These are phyloP conservation scores for Solanum chiquidenum DNA, from an alignment of 257 asterid species.

Conservation along the genomic window DNA sequence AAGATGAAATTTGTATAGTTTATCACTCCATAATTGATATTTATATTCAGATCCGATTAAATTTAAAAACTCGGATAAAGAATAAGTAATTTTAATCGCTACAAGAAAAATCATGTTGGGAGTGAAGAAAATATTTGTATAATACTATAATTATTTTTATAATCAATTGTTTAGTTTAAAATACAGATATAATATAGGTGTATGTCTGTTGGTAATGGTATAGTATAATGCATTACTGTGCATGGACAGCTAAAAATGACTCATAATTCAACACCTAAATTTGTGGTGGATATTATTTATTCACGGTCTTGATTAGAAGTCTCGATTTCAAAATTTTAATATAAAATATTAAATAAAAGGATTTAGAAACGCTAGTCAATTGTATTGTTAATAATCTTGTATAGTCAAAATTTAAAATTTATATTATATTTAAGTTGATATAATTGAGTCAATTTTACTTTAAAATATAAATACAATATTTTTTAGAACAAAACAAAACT, in stretches of 20 bases:
- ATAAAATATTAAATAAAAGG: no score
- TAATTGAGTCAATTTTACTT: neutral
- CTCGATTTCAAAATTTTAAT: rapidly evolving
- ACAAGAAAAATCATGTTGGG: neutral
- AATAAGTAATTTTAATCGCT: neutral
- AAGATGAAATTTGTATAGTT: no score
- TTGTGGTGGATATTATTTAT: neutral
- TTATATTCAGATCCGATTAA: no score
- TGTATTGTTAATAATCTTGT: no score
- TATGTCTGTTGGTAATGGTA: neutral
- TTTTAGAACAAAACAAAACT: neutral
- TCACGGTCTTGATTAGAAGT: rapidly evolving
- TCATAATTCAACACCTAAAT: neutral
- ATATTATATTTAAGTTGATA: neutral
- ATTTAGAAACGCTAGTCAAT: no score
- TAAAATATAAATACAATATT: neutral
- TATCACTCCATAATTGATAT: no score
- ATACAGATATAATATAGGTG: neutral
- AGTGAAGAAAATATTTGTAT: neutral
- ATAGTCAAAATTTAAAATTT: neutral
- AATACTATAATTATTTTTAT: neutral
- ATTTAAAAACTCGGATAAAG: neutral
- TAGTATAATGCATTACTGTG: neutral
- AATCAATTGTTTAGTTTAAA: neutral
- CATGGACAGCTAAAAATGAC: neutral